Conservation (phyloP, 192 early-diverging fungal genomes). For the Geranomyces variabilis region DNA sequence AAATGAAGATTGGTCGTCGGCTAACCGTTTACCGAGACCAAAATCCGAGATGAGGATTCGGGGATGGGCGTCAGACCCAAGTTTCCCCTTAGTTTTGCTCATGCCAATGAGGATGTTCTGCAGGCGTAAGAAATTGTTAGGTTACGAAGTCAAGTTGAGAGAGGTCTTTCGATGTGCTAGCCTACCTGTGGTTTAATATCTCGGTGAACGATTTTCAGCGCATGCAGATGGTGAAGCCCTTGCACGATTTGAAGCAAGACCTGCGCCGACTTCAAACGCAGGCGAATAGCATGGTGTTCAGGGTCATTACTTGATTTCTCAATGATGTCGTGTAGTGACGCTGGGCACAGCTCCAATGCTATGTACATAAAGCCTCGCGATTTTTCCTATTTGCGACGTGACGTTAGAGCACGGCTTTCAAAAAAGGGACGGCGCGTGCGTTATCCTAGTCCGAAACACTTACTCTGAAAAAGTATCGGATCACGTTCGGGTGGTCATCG, state of each 20-base stretch:
- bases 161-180: not conserved
- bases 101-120: constrained; percentile 15
- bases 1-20: constrained; percentile 92
- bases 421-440: not conserved
- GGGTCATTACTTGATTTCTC: constrained; percentile 55
- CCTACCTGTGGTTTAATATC: constrained; percentile 86
- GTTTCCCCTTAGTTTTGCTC: constrained; percentile 9
- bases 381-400: constrained; percentile 59
- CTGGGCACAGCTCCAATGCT: constrained; percentile 92
- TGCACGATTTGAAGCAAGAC: constrained; percentile 82
- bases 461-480: constrained; percentile 89
- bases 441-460: not conserved
- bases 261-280: constrained; percentile 61
- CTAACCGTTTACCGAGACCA: constrained; percentile 92
- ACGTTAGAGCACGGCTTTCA: not conserved
- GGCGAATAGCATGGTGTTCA: constrained; percentile 40
- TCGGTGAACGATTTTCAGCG: constrained; percentile 94
- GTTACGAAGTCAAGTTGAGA: no score
- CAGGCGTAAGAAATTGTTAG: not conserved
- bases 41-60: constrained; percentile 94
- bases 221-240: constrained; percentile 88
- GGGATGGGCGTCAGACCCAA: constrained; percentile 51
- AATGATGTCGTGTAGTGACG: constrained; percentile 85
- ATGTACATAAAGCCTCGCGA: constrained; percentile 94
- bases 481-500: constrained; percentile 94